Evolutionary conservation across 1,139 yeast genomes (phyloP).

Genomic region (Ashbya aceris): DNA sequence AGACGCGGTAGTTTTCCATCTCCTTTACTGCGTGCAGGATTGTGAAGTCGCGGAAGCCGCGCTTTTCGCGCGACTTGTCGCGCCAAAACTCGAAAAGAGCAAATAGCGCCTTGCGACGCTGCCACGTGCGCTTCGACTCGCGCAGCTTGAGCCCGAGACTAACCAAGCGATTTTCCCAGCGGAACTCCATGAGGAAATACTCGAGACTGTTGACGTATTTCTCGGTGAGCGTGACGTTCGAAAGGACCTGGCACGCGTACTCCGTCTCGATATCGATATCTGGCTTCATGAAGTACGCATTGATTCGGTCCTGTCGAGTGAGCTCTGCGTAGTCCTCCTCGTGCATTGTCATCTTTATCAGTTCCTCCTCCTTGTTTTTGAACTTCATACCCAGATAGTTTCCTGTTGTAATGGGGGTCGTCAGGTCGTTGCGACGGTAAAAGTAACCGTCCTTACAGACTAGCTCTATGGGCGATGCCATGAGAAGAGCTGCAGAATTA

Average conservation of each 20-base stretch:
- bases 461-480: slow-evolving; percentile 26
- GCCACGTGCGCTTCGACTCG: slow-evolving; percentile 31
- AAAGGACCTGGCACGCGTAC: slow-evolving; percentile 19
- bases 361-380: slow-evolving; percentile 24
- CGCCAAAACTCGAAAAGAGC: slow-evolving; percentile 30
- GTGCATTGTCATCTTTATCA: slow-evolving; percentile 15
- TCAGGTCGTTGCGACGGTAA: slow-evolving; percentile 20
- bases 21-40: slow-evolving; percentile 30
- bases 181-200: slow-evolving; percentile 29
- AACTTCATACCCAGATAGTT: slow-evolving; percentile 25
- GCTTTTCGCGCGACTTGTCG: slow-evolving; percentile 28
- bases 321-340: slow-evolving; percentile 16
- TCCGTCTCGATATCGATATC: slow-evolving; percentile 25
- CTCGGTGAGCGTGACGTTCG: slow-evolving; percentile 26
- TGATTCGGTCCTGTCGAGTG: slow-evolving; percentile 22
- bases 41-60: slow-evolving; percentile 23
- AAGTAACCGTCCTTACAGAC: slow-evolving; percentile 27
- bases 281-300: slow-evolving; percentile 23
- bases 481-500: slow-evolving; percentile 15
- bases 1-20: slow-evolving; percentile 29
- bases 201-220: slow-evolving; percentile 28
- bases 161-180: slow-evolving; percentile 29
- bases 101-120: slow-evolving; percentile 28
- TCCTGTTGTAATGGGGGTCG: slow-evolving; percentile 26
- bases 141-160: slow-evolving; percentile 26